Percentiles rank a stretch among this genome's conserved stretches.
Conservation (phyloP, 352 stramenopile species). For the Pythium graminicola region DNA sequence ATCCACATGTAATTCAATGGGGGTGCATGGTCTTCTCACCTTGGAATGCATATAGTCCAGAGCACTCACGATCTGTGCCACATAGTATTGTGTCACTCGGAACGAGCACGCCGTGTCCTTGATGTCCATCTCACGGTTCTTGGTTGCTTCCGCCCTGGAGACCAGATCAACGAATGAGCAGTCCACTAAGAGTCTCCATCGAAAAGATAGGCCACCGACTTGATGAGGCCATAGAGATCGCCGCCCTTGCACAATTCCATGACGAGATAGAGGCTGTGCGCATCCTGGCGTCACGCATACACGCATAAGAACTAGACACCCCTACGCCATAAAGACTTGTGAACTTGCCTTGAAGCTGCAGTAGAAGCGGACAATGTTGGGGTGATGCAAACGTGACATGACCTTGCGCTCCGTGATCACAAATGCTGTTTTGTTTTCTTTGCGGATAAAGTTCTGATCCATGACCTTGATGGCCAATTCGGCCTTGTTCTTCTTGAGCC, state of each 20-base stretch:
- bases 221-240: slow-evolving; percentile 75
- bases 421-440: slow-evolving; percentile 89
- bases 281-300: slow-evolving; percentile 37
- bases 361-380: slow-evolving; percentile 88
- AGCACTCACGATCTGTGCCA: slow-evolving; percentile 89
- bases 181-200: neutral
- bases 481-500: slow-evolving; percentile 68
- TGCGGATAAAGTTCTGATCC: slow-evolving; percentile 87
- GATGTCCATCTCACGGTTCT: slow-evolving; percentile 51
- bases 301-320: neutral
- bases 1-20: neutral
- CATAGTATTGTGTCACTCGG: slow-evolving; percentile 87
- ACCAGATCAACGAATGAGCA: neutral
- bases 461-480: slow-evolving; percentile 90
- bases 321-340: too few relatives aligned
- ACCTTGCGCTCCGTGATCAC: slow-evolving; percentile 89
- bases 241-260: slow-evolving; percentile 83
- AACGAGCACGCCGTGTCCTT: slow-evolving; percentile 58
- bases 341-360: slow-evolving; percentile 79
- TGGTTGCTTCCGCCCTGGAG: slow-evolving; percentile 23
- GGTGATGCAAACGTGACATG: slow-evolving; percentile 81
- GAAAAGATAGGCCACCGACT: slow-evolving; percentile 29
- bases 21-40: slow-evolving; percentile 25
- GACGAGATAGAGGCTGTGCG: slow-evolving; percentile 83
- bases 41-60: slow-evolving; percentile 94